Percentiles rank a stretch among this genome's conserved stretches.
Conservation (phyloP, 2,329 filamentous ascomycete genomes). For the Botrytis cinerea region DNA sequence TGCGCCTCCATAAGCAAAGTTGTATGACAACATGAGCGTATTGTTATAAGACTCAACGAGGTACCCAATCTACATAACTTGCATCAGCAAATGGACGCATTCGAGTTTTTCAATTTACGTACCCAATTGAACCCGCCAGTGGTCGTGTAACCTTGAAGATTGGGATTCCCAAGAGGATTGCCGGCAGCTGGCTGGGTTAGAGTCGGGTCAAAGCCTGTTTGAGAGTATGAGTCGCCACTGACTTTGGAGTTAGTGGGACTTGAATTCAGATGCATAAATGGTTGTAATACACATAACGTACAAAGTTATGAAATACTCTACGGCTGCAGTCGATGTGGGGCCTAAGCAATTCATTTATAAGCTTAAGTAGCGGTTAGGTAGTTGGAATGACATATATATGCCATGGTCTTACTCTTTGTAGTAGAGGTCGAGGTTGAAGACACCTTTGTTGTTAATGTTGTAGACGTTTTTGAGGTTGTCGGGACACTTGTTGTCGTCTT, state of each 20-base stretch:
- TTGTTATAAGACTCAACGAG: background rate
- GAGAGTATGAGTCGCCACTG: slow-evolving; percentile 43
- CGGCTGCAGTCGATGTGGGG: background rate
- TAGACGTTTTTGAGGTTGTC: background rate
- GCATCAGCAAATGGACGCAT: background rate
- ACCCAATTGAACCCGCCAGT: slow-evolving; percentile 41
- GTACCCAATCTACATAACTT: background rate
- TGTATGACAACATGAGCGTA: slow-evolving; percentile 2
- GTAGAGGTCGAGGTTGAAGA: background rate
- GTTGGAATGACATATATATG: too few species aligned
- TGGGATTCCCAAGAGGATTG: slow-evolving; percentile 42
- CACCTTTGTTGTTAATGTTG: background rate
- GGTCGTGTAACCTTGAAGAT: slow-evolving; percentile 41
- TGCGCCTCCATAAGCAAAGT: background rate
- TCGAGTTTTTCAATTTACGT: background rate
- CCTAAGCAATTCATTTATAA: background rate
- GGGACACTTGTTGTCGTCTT: background rate
- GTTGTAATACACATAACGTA: background rate
- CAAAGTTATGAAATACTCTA: slow-evolving; percentile 17
- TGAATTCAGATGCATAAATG: background rate
- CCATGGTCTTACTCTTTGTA: background rate
- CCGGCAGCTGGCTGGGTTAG: slow-evolving; percentile 34
- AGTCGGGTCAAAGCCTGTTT: slow-evolving; percentile 41
- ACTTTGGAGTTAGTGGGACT: background rate
- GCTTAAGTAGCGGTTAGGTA: background rate